Evolutionary conservation across 495 filamentous ascomycete species (phyloP).

Genomic region (Tuber borchii): DNA sequence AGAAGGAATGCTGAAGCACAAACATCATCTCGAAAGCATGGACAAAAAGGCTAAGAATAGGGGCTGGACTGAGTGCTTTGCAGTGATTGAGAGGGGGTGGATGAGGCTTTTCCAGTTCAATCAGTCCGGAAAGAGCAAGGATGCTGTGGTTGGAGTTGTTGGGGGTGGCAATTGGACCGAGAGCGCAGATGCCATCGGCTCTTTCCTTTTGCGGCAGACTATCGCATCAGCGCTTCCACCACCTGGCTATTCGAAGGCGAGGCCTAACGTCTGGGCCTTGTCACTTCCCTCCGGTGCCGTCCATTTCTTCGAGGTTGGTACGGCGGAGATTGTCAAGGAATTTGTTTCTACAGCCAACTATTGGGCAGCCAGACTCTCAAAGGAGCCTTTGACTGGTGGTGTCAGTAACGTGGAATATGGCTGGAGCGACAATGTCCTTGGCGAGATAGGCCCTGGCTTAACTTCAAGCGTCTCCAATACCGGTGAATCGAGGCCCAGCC

Average conservation of each 20-base stretch:
- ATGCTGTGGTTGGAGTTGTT: conserved; percentile 60
- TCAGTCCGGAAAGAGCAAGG: conserved; percentile 61
- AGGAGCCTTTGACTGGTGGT: conserved; percentile 82
- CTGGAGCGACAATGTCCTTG: conserved; percentile 86
- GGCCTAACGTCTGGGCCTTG: conserved; percentile 93
- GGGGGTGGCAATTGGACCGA: conserved; percentile 97
- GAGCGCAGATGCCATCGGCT: conserved; percentile 78
- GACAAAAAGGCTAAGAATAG: conserved; percentile 89
- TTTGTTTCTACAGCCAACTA: conserved; percentile 95
- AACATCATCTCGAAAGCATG: conserved; percentile 83
- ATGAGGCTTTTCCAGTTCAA: conserved; percentile 91
- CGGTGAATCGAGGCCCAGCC: conserved; percentile 50
- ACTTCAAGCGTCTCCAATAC: conserved; percentile 2
- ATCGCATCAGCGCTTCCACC: conserved; percentile 84
- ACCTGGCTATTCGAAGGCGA: conserved; percentile 83
- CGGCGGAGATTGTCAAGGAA: conserved; percentile 86
- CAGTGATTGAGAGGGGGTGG: conserved; percentile 95
- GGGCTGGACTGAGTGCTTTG: conserved; percentile 91
- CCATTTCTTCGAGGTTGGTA: conserved; percentile 95
- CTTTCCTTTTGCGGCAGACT: conserved; percentile 83
- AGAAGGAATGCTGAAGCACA: conserved; percentile 90
- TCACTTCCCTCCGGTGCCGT: conserved; percentile 86
- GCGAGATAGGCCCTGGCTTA: conserved; percentile 50
- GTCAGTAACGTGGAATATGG: conserved; percentile 97
- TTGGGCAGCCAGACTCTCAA: conserved; percentile 89